Percentiles rank a stretch among this genome's conserved stretches.
Evolutionary conservation across 306 rosid species (phyloP).

Genomic region (Corylus americana): DNA sequence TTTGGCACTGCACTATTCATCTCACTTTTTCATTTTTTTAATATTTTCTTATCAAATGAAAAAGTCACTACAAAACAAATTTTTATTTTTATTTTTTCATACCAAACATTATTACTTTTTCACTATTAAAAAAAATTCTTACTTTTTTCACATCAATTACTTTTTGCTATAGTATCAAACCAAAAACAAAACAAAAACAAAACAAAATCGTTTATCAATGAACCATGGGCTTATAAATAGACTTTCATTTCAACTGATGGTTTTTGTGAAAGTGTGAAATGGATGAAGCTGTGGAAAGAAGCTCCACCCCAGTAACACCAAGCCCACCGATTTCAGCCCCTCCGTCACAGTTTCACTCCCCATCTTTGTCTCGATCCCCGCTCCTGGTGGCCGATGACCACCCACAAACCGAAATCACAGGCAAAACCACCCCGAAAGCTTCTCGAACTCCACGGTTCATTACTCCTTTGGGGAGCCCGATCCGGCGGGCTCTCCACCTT

Average conservation of each 20-base stretch:
- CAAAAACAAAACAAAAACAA: too few relatives aligned
- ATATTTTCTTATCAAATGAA: too few relatives aligned
- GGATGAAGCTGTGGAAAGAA: not conserved
- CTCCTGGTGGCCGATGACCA: slow-evolving; percentile 12
- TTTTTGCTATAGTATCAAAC: too few relatives aligned
- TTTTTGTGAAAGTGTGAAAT: not conserved
- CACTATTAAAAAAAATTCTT: too few relatives aligned
- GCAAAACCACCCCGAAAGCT: slow-evolving; percentile 3
- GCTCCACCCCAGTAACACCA: not conserved
- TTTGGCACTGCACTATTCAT: too few relatives aligned
- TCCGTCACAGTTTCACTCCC: slow-evolving; percentile 23
- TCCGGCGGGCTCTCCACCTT: slow-evolving; percentile 15
- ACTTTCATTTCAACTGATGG: not conserved
- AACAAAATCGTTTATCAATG: too few relatives aligned
- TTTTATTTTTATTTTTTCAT: too few relatives aligned
- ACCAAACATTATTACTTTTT: too few relatives aligned
- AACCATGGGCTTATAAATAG: not conserved
- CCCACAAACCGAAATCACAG: not conserved
- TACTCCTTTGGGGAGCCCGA: slow-evolving; percentile 26
- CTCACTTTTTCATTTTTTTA: too few relatives aligned
- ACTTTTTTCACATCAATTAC: too few relatives aligned
- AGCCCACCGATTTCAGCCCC: slow-evolving; percentile 18
- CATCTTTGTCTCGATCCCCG: slow-evolving; percentile 28
- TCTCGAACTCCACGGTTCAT: slow-evolving; percentile 14
- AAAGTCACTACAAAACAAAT: too few relatives aligned